Conservation (phyloP, 164 flowering plant species). For the Magnolia changhungtana region DNA sequence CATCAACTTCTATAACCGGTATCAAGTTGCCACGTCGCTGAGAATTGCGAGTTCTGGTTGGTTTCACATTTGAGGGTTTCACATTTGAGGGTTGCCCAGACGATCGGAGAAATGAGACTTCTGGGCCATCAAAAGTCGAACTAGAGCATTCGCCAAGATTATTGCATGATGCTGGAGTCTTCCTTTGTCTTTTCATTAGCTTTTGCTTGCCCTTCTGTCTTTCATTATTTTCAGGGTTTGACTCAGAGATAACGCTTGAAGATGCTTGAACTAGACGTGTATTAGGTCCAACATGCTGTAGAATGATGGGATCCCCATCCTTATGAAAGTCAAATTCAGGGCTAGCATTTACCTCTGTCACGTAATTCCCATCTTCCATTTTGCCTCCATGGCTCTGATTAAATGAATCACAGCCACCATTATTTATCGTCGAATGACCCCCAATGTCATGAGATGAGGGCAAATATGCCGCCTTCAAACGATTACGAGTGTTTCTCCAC, state of each 20-base stretch:
- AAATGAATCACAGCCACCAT: constrained; percentile 9
- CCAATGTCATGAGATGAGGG: constrained; percentile 18
- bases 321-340: constrained; percentile 12
- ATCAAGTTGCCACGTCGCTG: constrained; percentile 13
- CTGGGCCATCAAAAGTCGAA: constrained; percentile 37
- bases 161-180: constrained; percentile 25
- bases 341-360: constrained; percentile 5
- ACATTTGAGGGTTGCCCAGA: constrained; percentile 37
- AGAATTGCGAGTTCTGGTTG: constrained; percentile 24
- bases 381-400: constrained; percentile 11
- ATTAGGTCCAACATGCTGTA: constrained; percentile 9
- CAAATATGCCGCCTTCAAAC: constrained; percentile 21
- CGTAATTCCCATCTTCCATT: constrained; percentile 10
- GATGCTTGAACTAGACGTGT: constrained; percentile 13
- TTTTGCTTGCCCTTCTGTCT: constrained; percentile 15
- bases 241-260: constrained; percentile 17
- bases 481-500: constrained; percentile 56
- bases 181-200: constrained; percentile 42
- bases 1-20: constrained; percentile 52
- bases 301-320: constrained; percentile 12
- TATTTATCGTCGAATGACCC: constrained; percentile 11
- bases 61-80: constrained; percentile 34
- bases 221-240: constrained; percentile 13
- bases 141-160: constrained; percentile 37
- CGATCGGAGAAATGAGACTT: constrained; percentile 35